Evolutionary conservation across 805 yeast genomes (phyloP), one percentile per base, ranked within the genome.

Genomic region (Candida qinlingensis): DNA sequence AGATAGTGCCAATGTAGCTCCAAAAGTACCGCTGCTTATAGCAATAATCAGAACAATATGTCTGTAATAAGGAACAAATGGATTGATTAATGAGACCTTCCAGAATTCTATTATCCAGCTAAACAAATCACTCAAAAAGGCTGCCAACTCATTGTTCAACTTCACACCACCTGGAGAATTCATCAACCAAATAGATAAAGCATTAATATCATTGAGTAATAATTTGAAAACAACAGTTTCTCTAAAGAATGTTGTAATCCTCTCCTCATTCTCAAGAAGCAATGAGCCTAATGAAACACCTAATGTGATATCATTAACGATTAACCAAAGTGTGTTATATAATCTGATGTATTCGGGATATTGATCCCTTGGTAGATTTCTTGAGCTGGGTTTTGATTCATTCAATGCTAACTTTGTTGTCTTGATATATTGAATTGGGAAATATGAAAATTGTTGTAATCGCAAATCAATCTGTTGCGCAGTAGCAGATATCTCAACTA

Each of bases 91-190:
- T 1, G 54, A 38, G 6, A 50, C 26, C 44, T 63, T 61, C 84
- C 96, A 87, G 52, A 85, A 79, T 41, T 79, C 79, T 29, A 91
- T 73, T 10, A 90, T 85, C 97, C 97, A 92, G 8, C 86, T 62
- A 56, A 87, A 85, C 42, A 94, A 67, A 49, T 89, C 96, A 35
- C 96, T 96, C 62, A 92, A 74, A 59, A 94, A 95, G 12, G 72
- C 74, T 0, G 97, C 87, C 19, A 94, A 72, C 59, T 90, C 97
- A 50, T 81, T 83, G 64, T 94, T 94, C 45, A 94, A 76, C 61
- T 94, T 94, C 58, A 94, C 81, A 4, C 99, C 99, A 12, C 92
- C 96, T 0, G 99, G 99, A 59, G 91, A 86, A 52, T 81, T 76
- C 72, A 90, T 88, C 36, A 94, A 72, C 91, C 96, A 86, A 0